Percentiles rank a stretch among this genome's conserved stretches.
These are phyloP conservation scores for Clohesyomyces aquaticus DNA, from an alignment of 495 filamentous ascomycete species.

Conservation along the genomic window DNA sequence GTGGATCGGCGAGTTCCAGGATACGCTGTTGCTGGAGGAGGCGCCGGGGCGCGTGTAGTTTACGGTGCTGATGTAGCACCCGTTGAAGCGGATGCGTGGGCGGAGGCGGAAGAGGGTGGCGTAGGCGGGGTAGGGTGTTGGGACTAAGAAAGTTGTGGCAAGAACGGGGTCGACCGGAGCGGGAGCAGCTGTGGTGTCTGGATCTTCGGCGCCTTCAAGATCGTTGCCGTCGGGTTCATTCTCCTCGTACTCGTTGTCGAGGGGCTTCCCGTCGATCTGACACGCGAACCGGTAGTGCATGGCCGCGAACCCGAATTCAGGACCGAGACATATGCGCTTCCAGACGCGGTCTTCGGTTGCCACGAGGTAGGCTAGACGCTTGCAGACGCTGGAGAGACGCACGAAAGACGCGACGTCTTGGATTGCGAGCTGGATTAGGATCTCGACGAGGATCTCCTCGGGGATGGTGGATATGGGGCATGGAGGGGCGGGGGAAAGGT, in stretches of 20 bases:
- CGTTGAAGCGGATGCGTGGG: slow-evolving; percentile 89
- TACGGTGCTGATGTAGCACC: slow-evolving; percentile 92
- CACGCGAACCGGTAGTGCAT: slow-evolving; percentile 84
- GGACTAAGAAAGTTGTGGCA: slow-evolving; percentile 50
- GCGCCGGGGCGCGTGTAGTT: slow-evolving; percentile 89
- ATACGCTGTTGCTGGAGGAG: slow-evolving; percentile 57
- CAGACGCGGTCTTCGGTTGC: slow-evolving; percentile 86
- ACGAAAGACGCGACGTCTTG: slow-evolving; percentile 78
- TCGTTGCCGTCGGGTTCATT: too few relatives aligned
- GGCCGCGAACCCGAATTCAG: slow-evolving; percentile 73
- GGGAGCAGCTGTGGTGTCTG: not conserved
- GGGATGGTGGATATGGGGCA: slow-evolving; percentile 80
- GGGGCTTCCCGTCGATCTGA: slow-evolving; percentile 52
- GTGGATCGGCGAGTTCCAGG: slow-evolving; percentile 84
- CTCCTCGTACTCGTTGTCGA: slow-evolving; percentile 37
- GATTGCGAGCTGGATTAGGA: slow-evolving; percentile 70
- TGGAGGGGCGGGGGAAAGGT: slow-evolving; percentile 68
- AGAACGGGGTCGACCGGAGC: too few relatives aligned
- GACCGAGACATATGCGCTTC: slow-evolving; percentile 71
- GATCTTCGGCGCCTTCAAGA: not conserved
- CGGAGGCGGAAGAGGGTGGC: slow-evolving; percentile 74
- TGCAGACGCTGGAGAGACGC: slow-evolving; percentile 83
- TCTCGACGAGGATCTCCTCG: slow-evolving; percentile 78
- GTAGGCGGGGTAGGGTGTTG: slow-evolving; percentile 52
- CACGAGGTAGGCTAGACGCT: slow-evolving; percentile 82